Percentiles rank a stretch among this genome's conserved stretches.
These are phyloP conservation scores for Acanthamoeba divionensis DNA, from an alignment of 208 protist species.

Conservation along the genomic window DNA sequence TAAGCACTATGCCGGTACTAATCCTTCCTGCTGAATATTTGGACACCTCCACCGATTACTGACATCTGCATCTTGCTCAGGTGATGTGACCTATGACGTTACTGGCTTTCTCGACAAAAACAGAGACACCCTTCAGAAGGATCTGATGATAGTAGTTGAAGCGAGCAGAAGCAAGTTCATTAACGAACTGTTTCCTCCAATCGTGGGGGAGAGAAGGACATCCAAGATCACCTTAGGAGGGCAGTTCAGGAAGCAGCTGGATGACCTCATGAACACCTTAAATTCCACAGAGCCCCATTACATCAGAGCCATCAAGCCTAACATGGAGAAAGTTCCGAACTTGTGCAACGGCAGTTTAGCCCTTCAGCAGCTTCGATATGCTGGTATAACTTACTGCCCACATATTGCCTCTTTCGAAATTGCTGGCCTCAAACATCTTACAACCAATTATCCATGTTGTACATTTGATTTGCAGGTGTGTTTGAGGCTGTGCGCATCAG, in stretches of 20 bases:
- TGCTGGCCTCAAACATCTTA: too few species aligned
- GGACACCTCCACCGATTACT: too few species aligned
- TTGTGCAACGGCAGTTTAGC: background rate
- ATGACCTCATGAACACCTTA: background rate
- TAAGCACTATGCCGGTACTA: constrained; percentile 81
- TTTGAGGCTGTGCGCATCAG: constrained; percentile 50
- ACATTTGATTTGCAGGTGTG: too few species aligned
- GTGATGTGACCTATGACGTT: constrained; percentile 73
- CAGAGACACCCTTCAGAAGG: constrained; percentile 75
- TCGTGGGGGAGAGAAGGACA: background rate
- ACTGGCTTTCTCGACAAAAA: constrained; percentile 78
- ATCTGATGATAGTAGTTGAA: constrained; percentile 52
- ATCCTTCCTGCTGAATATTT: too few species aligned
- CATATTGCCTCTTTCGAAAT: too few species aligned
- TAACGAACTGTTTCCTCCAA: background rate
- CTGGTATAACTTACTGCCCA: too few species aligned
- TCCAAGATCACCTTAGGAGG: constrained; percentile 16
- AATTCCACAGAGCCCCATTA: constrained; percentile 52
- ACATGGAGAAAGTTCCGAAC: background rate
- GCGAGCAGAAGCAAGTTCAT: too few species aligned
- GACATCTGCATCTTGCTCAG: too few species aligned
- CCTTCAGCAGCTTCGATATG: constrained; percentile 27
- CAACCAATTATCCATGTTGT: too few species aligned
- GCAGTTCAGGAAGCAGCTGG: constrained; percentile 38
- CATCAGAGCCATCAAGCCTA: constrained; percentile 38